phyloP scores from a whole-genome alignment of 2,329 filamentous ascomycete species.

The Grosmannia serpens region DNA sequence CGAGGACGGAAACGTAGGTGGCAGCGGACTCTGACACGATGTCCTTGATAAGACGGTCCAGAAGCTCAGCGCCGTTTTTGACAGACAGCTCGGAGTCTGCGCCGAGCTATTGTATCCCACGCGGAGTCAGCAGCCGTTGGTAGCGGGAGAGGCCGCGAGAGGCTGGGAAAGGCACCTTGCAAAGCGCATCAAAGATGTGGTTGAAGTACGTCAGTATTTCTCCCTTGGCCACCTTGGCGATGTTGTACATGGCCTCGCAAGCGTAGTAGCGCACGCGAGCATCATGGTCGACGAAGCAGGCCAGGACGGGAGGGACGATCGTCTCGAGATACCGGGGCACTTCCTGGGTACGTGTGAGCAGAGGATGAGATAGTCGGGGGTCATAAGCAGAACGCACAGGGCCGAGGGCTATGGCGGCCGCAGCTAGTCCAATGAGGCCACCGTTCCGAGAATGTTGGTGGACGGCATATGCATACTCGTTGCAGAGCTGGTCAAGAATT shows the following conservation, averaged over 20 bases:
- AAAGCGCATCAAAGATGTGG: conserved; percentile 92
- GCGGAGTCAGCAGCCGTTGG: background rate
- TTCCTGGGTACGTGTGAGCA: conserved; percentile 42
- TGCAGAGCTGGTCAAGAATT: conserved; percentile 91
- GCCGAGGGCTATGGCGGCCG: conserved; percentile 89
- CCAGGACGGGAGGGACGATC: conserved; percentile 91
- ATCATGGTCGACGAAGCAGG: conserved; percentile 97
- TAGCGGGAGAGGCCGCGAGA: background rate
- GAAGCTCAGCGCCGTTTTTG: conserved; percentile 91
- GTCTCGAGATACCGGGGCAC: conserved; percentile 83
- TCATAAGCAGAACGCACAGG: conserved; percentile 48
- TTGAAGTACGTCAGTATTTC: conserved; percentile 97
- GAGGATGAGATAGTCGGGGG: background rate
- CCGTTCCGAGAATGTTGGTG: conserved; percentile 96
- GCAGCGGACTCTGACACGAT: conserved; percentile 92
- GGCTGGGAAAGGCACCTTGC: conserved; percentile 53
- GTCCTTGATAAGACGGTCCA: conserved; percentile 91
- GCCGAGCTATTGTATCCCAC: conserved; percentile 51
- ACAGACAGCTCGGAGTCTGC: conserved; percentile 94
- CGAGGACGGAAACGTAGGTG: conserved; percentile 84
- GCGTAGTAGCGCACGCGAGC: conserved; percentile 94
- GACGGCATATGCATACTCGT: conserved; percentile 94
- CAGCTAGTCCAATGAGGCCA: conserved; percentile 87
- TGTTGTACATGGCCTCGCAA: conserved; percentile 99
- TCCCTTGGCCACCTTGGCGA: conserved; percentile 96